A percentile compares a stretch with the other conserved stretches of the same genome.
These are phyloP conservation scores for Coemansia sp. DNA, from an alignment of 192 early-diverging fungal species.

Conservation along the genomic window DNA sequence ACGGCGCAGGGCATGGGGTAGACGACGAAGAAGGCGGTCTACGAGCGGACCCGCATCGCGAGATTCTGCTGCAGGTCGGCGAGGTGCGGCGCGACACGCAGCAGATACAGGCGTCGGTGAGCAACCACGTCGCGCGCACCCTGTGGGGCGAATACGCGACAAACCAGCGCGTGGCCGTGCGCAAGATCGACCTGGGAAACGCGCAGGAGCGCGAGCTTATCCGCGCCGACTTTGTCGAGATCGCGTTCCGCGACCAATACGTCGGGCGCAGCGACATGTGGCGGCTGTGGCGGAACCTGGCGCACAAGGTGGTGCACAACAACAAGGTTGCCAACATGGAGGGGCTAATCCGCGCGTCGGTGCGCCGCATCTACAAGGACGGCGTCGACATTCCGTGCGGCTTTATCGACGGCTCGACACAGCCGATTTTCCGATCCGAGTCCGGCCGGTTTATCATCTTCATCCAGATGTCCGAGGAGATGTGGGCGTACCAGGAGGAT, in stretches of 20 bases:
- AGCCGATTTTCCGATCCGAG: slow-evolving; percentile 86
- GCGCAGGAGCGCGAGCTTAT: slow-evolving; percentile 49
- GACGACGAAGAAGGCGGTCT: slow-evolving; percentile 1
- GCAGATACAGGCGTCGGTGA: slow-evolving; percentile 34
- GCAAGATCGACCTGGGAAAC: slow-evolving; percentile 59
- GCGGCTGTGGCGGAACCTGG: slow-evolving; percentile 69
- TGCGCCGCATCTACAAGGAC: slow-evolving; percentile 77
- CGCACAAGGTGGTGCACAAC: slow-evolving; percentile 66
- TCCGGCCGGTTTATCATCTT: slow-evolving; percentile 93
- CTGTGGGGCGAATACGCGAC: slow-evolving; percentile 39
- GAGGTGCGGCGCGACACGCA: slow-evolving; percentile 41
- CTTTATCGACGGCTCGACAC: slow-evolving; percentile 73
- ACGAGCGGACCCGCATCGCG: slow-evolving; percentile 22
- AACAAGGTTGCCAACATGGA: slow-evolving; percentile 70
- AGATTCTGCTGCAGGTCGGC: slow-evolving; percentile 40
- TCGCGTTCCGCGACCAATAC: slow-evolving; percentile 87
- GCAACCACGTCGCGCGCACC: slow-evolving; percentile 24
- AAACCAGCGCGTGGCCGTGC: slow-evolving; percentile 35
- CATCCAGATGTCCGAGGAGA: slow-evolving; percentile 95
- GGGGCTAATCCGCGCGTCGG: slow-evolving; percentile 69
- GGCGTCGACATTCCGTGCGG: slow-evolving; percentile 65
- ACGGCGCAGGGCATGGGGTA: not conserved
- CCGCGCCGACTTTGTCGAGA: slow-evolving; percentile 75
- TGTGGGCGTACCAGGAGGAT: slow-evolving; percentile 98
- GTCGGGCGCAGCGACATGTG: slow-evolving; percentile 93